phyloP scores from a whole-genome alignment of 2,329 filamentous ascomycete species.

The Apiospora pterosperma region DNA sequence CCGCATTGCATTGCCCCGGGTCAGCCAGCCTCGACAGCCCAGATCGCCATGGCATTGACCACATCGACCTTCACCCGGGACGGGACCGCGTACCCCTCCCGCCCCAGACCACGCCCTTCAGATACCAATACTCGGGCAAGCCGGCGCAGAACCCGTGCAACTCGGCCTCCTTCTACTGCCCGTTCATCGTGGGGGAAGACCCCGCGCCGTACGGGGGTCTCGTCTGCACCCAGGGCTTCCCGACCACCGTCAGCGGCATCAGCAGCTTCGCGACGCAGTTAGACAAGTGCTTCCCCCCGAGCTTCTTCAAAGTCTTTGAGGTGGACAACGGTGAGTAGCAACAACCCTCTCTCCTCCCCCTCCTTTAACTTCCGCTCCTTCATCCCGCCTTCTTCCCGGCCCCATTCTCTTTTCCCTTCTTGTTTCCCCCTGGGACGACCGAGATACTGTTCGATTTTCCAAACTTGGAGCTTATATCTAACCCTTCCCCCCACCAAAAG shows the following conservation, averaged over 20 bases:
- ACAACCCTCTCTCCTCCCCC: too few relatives aligned
- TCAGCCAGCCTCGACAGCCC: neutral
- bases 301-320: neutral
- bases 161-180: conserved; percentile 1
- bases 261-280: neutral
- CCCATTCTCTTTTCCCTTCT: too few relatives aligned
- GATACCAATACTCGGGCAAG: neutral
- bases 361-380: too few relatives aligned
- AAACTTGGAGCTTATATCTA: too few relatives aligned
- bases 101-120: conserved; percentile 5
- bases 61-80: neutral
- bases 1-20: neutral
- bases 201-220: neutral
- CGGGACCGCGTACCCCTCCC: neutral
- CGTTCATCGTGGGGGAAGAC: neutral
- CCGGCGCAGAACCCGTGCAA: neutral
- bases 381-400: too few relatives aligned
- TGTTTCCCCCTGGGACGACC: too few relatives aligned
- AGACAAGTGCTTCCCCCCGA: neutral
- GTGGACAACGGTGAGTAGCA: neutral
- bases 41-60: neutral
- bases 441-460: too few relatives aligned
- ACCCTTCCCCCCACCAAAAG: neutral
- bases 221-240: neutral
- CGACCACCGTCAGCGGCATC: neutral